Evolutionary conservation across 1,139 yeast species (phyloP).

Genomic region (Zygoascus hellenicus): DNA sequence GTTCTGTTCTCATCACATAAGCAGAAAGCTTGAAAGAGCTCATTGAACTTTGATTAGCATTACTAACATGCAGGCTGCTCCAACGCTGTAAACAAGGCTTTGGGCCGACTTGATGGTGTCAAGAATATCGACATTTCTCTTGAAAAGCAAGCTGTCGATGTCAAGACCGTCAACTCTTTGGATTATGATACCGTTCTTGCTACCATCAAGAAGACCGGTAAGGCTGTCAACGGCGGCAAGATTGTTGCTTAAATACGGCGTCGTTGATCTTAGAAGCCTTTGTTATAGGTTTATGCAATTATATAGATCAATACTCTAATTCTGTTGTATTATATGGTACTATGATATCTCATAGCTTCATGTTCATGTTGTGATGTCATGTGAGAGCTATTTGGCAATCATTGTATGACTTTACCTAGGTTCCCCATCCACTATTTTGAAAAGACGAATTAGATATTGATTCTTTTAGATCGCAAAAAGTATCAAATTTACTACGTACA

Average conservation of each 20-base stretch:
- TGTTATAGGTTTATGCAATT: background rate
- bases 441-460: no score
- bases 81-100: conserved; percentile 75
- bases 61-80: conserved; percentile 57
- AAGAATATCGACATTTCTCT: conserved; percentile 65
- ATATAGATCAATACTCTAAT: background rate
- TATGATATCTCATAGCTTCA: no score
- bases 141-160: conserved; percentile 78
- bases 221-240: conserved; percentile 66
- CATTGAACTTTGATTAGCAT: background rate
- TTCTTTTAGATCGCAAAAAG: no score
- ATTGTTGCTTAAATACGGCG: conserved; percentile 25
- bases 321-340: background rate
- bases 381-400: no score
- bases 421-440: no score
- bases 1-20: background rate
- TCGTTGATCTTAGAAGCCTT: background rate
- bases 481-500: no score
- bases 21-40: background rate
- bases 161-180: conserved; percentile 49
- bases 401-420: no score
- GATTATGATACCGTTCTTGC: conserved; percentile 71
- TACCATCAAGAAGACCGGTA: conserved; percentile 87
- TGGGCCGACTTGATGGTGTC: conserved; percentile 70
- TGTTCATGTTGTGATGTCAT: no score